Conservation (phyloP, 495 filamentous ascomycete genomes). For the Echria macrotheca region DNA sequence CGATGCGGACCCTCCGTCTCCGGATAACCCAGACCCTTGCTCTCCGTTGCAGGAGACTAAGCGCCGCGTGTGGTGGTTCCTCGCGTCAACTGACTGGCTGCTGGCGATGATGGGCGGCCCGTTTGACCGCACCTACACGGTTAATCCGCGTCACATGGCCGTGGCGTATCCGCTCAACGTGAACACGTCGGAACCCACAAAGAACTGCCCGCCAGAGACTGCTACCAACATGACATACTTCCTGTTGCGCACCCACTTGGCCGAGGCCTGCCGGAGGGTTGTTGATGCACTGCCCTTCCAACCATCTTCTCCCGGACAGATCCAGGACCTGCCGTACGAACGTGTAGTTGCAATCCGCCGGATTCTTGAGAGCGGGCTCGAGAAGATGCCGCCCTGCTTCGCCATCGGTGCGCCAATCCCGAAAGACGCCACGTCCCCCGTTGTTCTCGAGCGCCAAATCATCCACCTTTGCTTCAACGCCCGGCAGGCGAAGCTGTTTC, state of each 20-base stretch:
- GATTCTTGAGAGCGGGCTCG: conserved; percentile 17
- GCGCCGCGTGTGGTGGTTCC: conserved; percentile 47
- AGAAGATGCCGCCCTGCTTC: conserved; percentile 14
- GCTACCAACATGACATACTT: conserved; percentile 44
- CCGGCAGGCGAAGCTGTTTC: conserved; percentile 19
- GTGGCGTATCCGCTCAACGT: conserved; percentile 41
- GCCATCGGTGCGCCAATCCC: conserved; percentile 1
- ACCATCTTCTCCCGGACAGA: conserved; percentile 8
- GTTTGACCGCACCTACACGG: conserved; percentile 37
- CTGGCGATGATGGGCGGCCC: conserved; percentile 31
- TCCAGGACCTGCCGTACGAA: conserved; percentile 15
- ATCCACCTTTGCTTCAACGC: conserved; percentile 16
- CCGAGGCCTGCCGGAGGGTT: conserved; percentile 39
- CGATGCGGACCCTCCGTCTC: conserved; percentile 26
- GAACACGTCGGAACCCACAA: conserved; percentile 36
- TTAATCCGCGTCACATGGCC: conserved; percentile 39
- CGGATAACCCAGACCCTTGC: no score
- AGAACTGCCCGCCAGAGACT: conserved; percentile 24
- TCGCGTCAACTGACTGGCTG: conserved; percentile 43
- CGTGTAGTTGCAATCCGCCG: conserved; percentile 11
- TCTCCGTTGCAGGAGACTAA: conserved; percentile 36
- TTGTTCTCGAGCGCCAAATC: conserved; percentile 16
- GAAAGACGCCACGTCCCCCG: neutral
- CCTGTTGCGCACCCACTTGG: conserved; percentile 40
- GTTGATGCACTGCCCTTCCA: conserved; percentile 29